phyloP scores from a whole-genome alignment of 345 rosid species.

The Ceriops tagal region DNA sequence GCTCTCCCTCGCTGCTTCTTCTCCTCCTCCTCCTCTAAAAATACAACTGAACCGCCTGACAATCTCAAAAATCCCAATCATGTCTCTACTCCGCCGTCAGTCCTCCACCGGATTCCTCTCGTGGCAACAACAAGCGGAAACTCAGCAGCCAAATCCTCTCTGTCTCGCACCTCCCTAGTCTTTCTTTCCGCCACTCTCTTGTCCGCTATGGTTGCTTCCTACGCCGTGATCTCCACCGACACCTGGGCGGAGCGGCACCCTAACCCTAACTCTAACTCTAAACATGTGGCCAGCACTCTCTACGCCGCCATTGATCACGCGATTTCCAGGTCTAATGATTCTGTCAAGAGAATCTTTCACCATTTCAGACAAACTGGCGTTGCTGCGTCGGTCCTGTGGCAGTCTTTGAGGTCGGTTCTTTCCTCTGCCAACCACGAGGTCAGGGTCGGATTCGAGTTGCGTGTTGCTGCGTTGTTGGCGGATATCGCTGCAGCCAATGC shows the following conservation, averaged over 20 bases:
- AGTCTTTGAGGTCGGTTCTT: slow-evolving; percentile 78
- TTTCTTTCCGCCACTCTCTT: slow-evolving; percentile 61
- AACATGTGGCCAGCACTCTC: slow-evolving; percentile 26
- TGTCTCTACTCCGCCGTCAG: slow-evolving; percentile 32
- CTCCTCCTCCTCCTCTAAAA: slow-evolving; percentile 35
- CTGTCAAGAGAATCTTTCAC: slow-evolving; percentile 48
- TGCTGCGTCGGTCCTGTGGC: slow-evolving; percentile 87
- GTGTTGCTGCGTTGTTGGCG: slow-evolving; percentile 83
- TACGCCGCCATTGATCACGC: slow-evolving; percentile 43
- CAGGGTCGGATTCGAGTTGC: slow-evolving; percentile 80
- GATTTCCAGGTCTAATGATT: slow-evolving; percentile 52
- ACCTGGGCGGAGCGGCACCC: slow-evolving; percentile 5
- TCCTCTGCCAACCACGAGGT: slow-evolving; percentile 96
- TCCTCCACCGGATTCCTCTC: slow-evolving; percentile 19
- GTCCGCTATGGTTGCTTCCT: slow-evolving; percentile 47
- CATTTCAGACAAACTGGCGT: slow-evolving; percentile 71
- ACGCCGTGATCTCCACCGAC: slow-evolving; percentile 30
- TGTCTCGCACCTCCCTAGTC: slow-evolving; percentile 41
- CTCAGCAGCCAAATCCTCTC: slow-evolving; percentile 22
- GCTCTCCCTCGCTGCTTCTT: slow-evolving; percentile 37
- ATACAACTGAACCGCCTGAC: slow-evolving; percentile 23
- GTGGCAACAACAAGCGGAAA: slow-evolving; percentile 17
- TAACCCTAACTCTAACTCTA: slow-evolving; percentile 19
- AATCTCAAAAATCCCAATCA: slow-evolving; percentile 26
- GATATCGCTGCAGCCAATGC: slow-evolving; percentile 85